Evolutionary conservation across 176 grass and related monocot genomes (phyloP).

Genomic region (Paspalum notatum): DNA sequence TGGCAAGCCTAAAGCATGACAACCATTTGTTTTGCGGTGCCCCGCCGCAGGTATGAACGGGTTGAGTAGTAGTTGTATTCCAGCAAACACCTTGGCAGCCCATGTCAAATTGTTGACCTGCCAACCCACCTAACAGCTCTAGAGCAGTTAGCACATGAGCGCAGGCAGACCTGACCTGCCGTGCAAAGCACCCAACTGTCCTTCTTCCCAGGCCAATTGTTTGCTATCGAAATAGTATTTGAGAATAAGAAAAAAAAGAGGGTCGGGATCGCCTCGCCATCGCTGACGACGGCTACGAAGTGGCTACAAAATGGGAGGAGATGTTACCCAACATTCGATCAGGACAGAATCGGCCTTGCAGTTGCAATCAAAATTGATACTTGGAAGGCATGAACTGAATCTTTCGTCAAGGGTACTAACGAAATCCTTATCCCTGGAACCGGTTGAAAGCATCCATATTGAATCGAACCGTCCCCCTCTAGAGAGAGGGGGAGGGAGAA

Average conservation of each 20-base stretch:
- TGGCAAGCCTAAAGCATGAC: slow-evolving; percentile 1
- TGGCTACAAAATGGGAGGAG: background rate
- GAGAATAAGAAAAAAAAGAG: background rate
- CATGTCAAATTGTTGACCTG: slow-evolving; percentile 8
- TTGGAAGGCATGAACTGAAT: background rate
- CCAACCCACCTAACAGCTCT: slow-evolving; percentile 16
- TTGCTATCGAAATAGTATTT: background rate
- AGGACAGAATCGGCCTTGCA: background rate
- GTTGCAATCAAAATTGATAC: background rate
- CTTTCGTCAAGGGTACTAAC: background rate
- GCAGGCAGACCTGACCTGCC: background rate
- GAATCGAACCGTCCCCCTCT: background rate
- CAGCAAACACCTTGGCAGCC: background rate
- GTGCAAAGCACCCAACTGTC: slow-evolving; percentile 19
- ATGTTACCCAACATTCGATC: background rate
- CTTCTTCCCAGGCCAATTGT: background rate
- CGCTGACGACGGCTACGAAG: background rate
- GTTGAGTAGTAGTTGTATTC: background rate
- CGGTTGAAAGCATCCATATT: background rate
- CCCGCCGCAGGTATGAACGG: background rate
- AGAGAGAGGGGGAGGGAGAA: background rate
- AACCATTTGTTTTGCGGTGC: background rate
- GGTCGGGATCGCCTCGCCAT: background rate
- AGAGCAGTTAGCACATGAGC: slow-evolving; percentile 18
- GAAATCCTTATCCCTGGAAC: background rate